These are phyloP conservation scores for Trichocladium uniseriatum DNA, from an alignment of 495 filamentous ascomycete species.

Conservation along the genomic window DNA sequence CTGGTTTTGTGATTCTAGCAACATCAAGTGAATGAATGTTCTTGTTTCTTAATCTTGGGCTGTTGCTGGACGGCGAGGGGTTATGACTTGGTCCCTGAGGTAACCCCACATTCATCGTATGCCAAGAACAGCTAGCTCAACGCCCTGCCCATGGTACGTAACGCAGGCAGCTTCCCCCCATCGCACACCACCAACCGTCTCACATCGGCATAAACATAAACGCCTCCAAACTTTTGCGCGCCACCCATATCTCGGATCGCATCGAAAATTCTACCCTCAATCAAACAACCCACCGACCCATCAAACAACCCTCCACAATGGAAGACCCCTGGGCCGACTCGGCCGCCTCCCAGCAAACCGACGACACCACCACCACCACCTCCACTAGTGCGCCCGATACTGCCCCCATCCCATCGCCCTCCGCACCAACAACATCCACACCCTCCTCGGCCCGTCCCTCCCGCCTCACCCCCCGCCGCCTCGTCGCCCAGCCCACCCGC, in stretches of 20 bases:
- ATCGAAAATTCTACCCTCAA: neutral
- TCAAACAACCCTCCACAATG: constrained; percentile 13
- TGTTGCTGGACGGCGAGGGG: too few species aligned
- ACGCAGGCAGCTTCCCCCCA: neutral
- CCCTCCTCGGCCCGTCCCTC: constrained; percentile 35
- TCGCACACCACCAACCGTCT: neutral
- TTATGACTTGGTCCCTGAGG: too few species aligned
- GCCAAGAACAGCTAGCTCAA: constrained; percentile 15
- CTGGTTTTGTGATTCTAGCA: neutral
- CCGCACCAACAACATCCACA: constrained; percentile 26
- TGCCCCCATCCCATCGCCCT: constrained; percentile 1
- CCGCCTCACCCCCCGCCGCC: constrained; percentile 52
- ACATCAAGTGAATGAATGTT: too few species aligned
- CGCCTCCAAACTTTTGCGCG: too few species aligned
- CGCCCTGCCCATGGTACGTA: constrained; percentile 1
- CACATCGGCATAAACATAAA: neutral
- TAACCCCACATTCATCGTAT: constrained; percentile 15
- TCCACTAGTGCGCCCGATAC: neutral
- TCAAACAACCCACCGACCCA: neutral
- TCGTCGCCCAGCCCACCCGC: constrained; percentile 71
- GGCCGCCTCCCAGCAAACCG: constrained; percentile 13
- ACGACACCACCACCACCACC: constrained; percentile 2
- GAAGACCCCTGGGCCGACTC: constrained; percentile 34
- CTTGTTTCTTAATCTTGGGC: too few species aligned
- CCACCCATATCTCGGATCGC: too few species aligned